A percentile compares a stretch with the other conserved stretches of the same genome.
phyloP scores from a whole-genome alignment of 2,329 filamentous ascomycete genomes.

The Xylariaceae sp. region DNA sequence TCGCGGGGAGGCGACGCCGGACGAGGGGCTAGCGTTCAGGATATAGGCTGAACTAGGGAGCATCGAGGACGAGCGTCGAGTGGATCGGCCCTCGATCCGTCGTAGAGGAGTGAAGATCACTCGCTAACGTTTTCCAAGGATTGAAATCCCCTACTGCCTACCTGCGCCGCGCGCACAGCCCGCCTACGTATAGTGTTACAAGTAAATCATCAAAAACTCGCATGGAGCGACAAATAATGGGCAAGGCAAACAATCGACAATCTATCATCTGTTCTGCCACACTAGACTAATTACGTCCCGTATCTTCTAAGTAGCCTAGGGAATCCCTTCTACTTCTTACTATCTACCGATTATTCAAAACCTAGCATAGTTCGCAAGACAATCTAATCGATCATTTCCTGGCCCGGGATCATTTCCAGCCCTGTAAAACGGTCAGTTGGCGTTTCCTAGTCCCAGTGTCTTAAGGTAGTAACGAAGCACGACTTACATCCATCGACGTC shows the following conservation, averaged over 20 bases:
- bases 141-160: too few relatives aligned
- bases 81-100: too few relatives aligned
- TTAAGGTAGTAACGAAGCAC: background rate
- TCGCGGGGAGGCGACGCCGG: constrained; percentile 26
- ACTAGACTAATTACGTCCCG: background rate
- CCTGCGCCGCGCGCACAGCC: background rate
- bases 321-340: background rate
- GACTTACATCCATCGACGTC: constrained; percentile 35
- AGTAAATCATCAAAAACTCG: background rate
- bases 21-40: constrained; percentile 35
- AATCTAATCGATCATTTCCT: background rate
- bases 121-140: too few relatives aligned
- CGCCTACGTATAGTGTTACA: background rate
- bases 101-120: too few relatives aligned
- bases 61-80: too few relatives aligned
- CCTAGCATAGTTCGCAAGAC: background rate
- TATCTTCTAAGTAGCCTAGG: background rate
- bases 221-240: background rate
- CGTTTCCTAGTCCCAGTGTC: background rate
- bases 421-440: constrained; percentile 12
- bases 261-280: background rate
- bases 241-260: background rate
- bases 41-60: constrained; percentile 15
- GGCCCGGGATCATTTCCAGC: constrained; percentile 20
- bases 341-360: too few relatives aligned